Evolutionary conservation across 345 rosid species (phyloP).

Genomic region (Eucalyptus pauciflora): DNA sequence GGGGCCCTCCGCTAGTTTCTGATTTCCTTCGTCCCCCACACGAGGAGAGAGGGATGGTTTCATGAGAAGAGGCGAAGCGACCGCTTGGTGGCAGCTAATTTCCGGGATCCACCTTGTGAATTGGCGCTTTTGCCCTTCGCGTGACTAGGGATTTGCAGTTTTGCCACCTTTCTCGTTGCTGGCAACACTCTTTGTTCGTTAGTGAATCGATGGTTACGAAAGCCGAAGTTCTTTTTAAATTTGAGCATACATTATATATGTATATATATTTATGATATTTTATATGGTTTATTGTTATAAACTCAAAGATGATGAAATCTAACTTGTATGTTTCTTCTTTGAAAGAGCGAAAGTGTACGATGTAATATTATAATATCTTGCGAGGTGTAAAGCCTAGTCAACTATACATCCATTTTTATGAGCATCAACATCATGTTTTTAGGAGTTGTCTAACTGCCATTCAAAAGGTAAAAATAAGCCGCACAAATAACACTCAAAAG

Average conservation of each 20-base stretch:
- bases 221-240: not conserved
- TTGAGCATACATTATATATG: too few relatives aligned
- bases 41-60: not conserved
- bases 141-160: not conserved
- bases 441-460: accelerated
- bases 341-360: not conserved
- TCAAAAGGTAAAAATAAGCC: not conserved
- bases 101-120: not conserved
- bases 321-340: not conserved
- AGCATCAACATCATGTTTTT: accelerated
- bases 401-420: not conserved
- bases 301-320: not conserved
- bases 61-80: not conserved
- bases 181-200: not conserved
- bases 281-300: not conserved
- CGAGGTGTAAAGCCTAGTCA: accelerated
- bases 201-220: not conserved
- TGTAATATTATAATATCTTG: accelerated
- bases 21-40: not conserved
- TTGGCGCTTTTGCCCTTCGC: not conserved
- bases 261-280: not conserved
- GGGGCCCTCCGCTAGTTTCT: not conserved
- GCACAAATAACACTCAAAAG: not conserved
- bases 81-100: not conserved
- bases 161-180: not conserved